Percentiles rank a stretch among this genome's conserved stretches.
phyloP scores from a whole-genome alignment of 2,329 filamentous ascomycete species.

The Nigrograna mackinnonii region DNA sequence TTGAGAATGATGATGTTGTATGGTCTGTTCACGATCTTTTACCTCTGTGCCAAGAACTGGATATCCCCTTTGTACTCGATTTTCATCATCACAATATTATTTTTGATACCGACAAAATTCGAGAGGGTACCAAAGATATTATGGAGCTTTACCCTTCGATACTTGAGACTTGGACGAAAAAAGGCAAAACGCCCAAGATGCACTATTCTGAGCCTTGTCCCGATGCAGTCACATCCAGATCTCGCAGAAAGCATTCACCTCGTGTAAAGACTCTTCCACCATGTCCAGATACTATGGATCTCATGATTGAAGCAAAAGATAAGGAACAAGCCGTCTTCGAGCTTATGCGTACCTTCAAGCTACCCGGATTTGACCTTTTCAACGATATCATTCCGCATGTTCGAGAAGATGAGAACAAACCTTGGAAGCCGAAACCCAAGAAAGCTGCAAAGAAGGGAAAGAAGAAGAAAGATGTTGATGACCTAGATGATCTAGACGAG shows the following conservation, averaged over 20 bases:
- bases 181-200: constrained; percentile 91
- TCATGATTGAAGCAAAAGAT: constrained; percentile 99
- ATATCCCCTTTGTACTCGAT: constrained; percentile 89
- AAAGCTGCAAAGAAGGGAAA: constrained; percentile 51
- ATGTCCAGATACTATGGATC: constrained; percentile 80
- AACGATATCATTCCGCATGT: constrained; percentile 78
- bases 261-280: constrained; percentile 81
- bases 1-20: constrained; percentile 93
- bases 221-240: constrained; percentile 74
- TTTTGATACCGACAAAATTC: constrained; percentile 72
- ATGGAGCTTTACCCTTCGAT: constrained; percentile 76
- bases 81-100: constrained; percentile 96
- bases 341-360: constrained; percentile 83
- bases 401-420: constrained; percentile 73
- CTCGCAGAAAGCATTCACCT: constrained; percentile 83
- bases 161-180: constrained; percentile 79
- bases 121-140: constrained; percentile 86
- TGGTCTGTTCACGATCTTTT: constrained; percentile 93
- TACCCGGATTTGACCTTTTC: constrained; percentile 77
- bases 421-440: constrained; percentile 41
- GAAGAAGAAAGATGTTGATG: constrained; percentile 40
- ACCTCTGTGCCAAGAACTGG: constrained; percentile 88
- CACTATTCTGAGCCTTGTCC: constrained; percentile 86
- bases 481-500: constrained; percentile 40
- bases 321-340: constrained; percentile 97